Conservation (phyloP, 331 rosid genomes). For the Arachis monticola region DNA sequence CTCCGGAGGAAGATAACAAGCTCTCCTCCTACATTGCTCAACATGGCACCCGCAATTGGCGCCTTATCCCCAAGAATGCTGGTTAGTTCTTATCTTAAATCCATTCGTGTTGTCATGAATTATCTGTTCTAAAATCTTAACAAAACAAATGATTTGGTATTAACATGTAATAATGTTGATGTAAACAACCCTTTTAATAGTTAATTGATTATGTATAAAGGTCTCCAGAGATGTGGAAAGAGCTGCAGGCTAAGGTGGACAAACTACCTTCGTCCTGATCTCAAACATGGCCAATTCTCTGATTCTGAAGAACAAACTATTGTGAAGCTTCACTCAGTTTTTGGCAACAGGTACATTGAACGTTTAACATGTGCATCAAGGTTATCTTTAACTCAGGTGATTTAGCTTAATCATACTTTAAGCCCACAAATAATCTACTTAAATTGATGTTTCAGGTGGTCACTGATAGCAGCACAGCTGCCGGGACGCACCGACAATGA, state of each 20-base stretch:
- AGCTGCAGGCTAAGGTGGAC: slow-evolving; percentile 89
- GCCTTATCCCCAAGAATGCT: slow-evolving; percentile 79
- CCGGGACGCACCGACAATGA: slow-evolving; percentile 77
- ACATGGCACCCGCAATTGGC: slow-evolving; percentile 86
- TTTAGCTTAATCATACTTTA: not conserved
- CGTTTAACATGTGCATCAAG: not conserved
- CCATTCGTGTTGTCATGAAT: no score
- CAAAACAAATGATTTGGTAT: no score
- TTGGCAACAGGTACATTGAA: slow-evolving; percentile 68
- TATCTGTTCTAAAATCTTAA: no score
- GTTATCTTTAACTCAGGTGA: not conserved
- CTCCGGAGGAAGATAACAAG: slow-evolving; percentile 90
- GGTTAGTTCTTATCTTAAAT: slow-evolving; percentile 42
- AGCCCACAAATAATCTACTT: not conserved
- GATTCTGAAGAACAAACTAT: slow-evolving; percentile 80
- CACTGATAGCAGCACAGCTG: slow-evolving; percentile 64
- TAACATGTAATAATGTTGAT: not conserved
- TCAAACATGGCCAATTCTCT: slow-evolving; percentile 83
- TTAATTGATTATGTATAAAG: slow-evolving; percentile 36
- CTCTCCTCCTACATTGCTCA: slow-evolving; percentile 86
- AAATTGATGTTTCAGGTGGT: slow-evolving; percentile 64
- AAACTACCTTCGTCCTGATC: slow-evolving; percentile 83
- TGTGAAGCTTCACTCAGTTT: slow-evolving; percentile 82
- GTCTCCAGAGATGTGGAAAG: slow-evolving; percentile 85
- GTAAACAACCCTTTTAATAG: not conserved